Evolutionary conservation across 495 filamentous ascomycete genomes (phyloP).

Genomic region (Penicillium verhagenii): DNA sequence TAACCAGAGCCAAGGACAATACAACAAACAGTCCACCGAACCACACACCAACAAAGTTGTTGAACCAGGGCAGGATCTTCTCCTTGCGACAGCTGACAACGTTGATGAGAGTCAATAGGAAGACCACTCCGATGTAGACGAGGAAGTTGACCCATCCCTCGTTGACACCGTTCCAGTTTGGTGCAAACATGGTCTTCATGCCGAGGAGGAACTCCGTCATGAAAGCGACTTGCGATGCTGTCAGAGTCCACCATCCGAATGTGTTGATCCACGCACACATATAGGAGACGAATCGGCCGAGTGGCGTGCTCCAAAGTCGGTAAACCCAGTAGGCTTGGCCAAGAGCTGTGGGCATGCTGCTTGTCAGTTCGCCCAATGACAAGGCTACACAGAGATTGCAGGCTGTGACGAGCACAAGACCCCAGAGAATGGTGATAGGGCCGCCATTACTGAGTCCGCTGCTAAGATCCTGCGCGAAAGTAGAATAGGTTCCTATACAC

Average conservation of each 20-base stretch:
- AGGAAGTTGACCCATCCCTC: slow-evolving; percentile 47
- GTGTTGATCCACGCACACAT: slow-evolving; percentile 54
- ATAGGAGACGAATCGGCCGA: slow-evolving; percentile 44
- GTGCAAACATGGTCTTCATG: slow-evolving; percentile 47
- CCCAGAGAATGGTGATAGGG: slow-evolving; percentile 50
- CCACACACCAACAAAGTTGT: slow-evolving; percentile 50
- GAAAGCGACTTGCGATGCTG: slow-evolving; percentile 47
- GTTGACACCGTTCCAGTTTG: slow-evolving; percentile 36
- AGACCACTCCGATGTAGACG: slow-evolving; percentile 40
- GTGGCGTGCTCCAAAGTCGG: slow-evolving; percentile 37
- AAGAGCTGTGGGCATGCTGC: slow-evolving; percentile 49
- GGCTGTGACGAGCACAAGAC: slow-evolving; percentile 42
- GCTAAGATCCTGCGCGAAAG: slow-evolving; percentile 47
- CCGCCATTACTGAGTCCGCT: slow-evolving; percentile 48
- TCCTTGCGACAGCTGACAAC: slow-evolving; percentile 47
- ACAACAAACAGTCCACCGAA: slow-evolving; percentile 45
- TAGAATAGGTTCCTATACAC: slow-evolving; percentile 45
- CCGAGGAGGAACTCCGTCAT: slow-evolving; percentile 50
- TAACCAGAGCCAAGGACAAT: slow-evolving; percentile 43
- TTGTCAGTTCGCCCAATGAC: slow-evolving; percentile 47
- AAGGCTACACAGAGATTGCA: slow-evolving; percentile 51
- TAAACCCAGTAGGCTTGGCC: slow-evolving; percentile 51
- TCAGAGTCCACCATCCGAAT: slow-evolving; percentile 52
- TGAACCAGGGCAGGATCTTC: slow-evolving; percentile 43
- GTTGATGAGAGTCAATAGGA: slow-evolving; percentile 41